These are phyloP conservation scores for Geosmithia putterillii DNA, from an alignment of 2,329 filamentous ascomycete species.

Conservation along the genomic window DNA sequence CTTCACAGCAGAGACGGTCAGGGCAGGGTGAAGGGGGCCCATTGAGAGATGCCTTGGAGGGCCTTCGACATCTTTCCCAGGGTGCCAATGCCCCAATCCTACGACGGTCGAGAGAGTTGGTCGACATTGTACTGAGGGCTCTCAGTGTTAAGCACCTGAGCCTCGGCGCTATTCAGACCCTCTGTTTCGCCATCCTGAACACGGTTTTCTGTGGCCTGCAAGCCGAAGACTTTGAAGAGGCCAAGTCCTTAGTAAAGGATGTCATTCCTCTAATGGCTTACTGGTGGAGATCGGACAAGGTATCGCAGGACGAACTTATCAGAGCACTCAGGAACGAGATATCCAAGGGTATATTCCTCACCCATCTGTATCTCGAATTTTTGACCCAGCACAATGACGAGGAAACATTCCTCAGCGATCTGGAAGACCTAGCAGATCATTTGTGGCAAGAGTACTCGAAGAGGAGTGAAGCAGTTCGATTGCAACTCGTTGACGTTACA, in stretches of 20 bases:
- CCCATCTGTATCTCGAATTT: slow-evolving; percentile 50
- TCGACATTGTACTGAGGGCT: slow-evolving; percentile 44
- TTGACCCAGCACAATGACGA: slow-evolving; percentile 30
- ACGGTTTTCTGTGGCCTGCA: slow-evolving; percentile 51
- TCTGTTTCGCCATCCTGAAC: slow-evolving; percentile 68
- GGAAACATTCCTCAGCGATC: slow-evolving; percentile 22
- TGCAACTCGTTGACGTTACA: slow-evolving; percentile 67
- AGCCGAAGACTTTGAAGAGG: slow-evolving; percentile 54
- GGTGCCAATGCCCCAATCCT: slow-evolving; percentile 56
- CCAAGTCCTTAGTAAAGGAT: slow-evolving; percentile 44
- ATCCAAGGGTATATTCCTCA: slow-evolving; percentile 56
- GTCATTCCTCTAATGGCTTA: slow-evolving; percentile 60
- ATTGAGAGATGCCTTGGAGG: slow-evolving; percentile 37
- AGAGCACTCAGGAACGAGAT: slow-evolving; percentile 64
- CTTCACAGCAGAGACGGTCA: slow-evolving; percentile 15
- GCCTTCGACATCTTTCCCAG: slow-evolving; percentile 50
- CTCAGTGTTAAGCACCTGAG: slow-evolving; percentile 46
- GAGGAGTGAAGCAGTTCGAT: slow-evolving; percentile 54
- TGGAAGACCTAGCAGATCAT: slow-evolving; percentile 57
- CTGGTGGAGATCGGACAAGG: slow-evolving; percentile 65
- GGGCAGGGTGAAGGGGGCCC: slow-evolving; percentile 17
- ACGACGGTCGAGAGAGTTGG: slow-evolving; percentile 40
- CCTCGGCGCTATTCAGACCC: slow-evolving; percentile 52
- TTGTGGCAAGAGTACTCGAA: slow-evolving; percentile 71
- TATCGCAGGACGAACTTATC: slow-evolving; percentile 46